Conservation (phyloP, 805 yeast genomes). For the Sugiyamaella valdiviana region DNA sequence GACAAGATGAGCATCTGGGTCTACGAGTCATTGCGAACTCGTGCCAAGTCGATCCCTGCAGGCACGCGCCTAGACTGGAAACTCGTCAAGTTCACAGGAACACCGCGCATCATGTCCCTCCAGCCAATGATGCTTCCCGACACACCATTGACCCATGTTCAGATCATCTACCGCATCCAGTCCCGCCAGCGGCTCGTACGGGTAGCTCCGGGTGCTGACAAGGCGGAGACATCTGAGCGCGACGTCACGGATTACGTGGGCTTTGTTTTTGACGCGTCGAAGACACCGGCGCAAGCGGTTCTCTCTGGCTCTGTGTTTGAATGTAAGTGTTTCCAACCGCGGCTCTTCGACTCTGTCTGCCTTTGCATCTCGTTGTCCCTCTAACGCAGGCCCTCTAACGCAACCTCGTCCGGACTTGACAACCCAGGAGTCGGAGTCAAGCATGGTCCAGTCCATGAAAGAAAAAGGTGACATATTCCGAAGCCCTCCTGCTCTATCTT, state of each 20-base stretch:
- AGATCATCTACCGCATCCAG: slow-evolving; percentile 56
- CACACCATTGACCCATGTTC: slow-evolving; percentile 48
- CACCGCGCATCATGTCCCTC: slow-evolving; percentile 68
- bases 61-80: slow-evolving; percentile 67
- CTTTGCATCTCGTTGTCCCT: neutral
- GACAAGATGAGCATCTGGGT: slow-evolving; percentile 55
- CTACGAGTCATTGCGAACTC: slow-evolving; percentile 47
- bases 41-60: slow-evolving; percentile 52
- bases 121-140: slow-evolving; percentile 60
- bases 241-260: slow-evolving; percentile 57
- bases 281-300: slow-evolving; percentile 46
- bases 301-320: slow-evolving; percentile 68
- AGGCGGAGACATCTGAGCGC: slow-evolving; percentile 43
- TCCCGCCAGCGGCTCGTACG: slow-evolving; percentile 54
- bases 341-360: neutral
- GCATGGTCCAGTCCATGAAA: slow-evolving; percentile 31
- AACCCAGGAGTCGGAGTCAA: slow-evolving; percentile 23
- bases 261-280: slow-evolving; percentile 52
- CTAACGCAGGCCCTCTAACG: slow-evolving; percentile 23
- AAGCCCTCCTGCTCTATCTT: slow-evolving; percentile 22
- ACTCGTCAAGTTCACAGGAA: slow-evolving; percentile 56
- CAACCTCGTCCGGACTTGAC: slow-evolving; percentile 31
- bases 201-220: slow-evolving; percentile 40
- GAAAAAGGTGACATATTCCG: slow-evolving; percentile 35
- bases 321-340: slow-evolving; percentile 32